Evolutionary conservation across 2,329 filamentous ascomycete species (phyloP), one percentile per base, ranked within the genome.

Genomic region (Xylariaceae sp.): DNA sequence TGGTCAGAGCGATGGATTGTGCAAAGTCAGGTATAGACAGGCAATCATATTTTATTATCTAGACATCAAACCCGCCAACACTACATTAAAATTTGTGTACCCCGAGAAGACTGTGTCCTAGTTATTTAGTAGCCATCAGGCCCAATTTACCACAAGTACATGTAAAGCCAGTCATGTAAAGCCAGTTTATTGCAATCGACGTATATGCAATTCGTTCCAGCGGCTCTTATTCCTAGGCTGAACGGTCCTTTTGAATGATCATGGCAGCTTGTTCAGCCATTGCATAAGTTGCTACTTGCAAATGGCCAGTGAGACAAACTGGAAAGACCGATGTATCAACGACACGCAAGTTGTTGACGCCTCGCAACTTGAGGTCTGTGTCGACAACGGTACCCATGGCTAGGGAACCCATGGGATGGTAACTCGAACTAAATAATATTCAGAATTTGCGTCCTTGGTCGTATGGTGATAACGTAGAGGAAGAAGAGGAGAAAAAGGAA

Each of bases 311-410:
- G 13, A 71, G 52, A 4, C 62, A 57, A 11, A 68, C 50, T 7
- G 69, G 68, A 28, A 71, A 52, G 4, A 71, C 59, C 2, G 67
- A 69, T 9, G 68, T 67, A 55, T 72, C 69, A 10, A 70, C 66
- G 5, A 71, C 61, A 3, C 68, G 51, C 2, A 72, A 60, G 5
- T 22, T 47, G 13, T 43, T 2, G 5, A 50, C 47, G 6, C 47
- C 47, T 19, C 50, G 46, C 9, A 63, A 61, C 11, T 52, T 47
- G n/a, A 63, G 50, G 13, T 58, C 50, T 2, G 42, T 45, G 53
- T 64, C 62, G 1, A 65, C 60, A 10, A 64, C 60, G 28, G 33
- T 55, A 5, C 60, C 59, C 57, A 63, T 63, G 4, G 58, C 16
- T 17, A 40, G 17, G 6, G 45, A 22, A 22, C 45, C 45, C 45